Evolutionary conservation across 257 asterid species (phyloP), one percentile per base, ranked within the genome.

Genomic region (Capsicum pubescens): DNA sequence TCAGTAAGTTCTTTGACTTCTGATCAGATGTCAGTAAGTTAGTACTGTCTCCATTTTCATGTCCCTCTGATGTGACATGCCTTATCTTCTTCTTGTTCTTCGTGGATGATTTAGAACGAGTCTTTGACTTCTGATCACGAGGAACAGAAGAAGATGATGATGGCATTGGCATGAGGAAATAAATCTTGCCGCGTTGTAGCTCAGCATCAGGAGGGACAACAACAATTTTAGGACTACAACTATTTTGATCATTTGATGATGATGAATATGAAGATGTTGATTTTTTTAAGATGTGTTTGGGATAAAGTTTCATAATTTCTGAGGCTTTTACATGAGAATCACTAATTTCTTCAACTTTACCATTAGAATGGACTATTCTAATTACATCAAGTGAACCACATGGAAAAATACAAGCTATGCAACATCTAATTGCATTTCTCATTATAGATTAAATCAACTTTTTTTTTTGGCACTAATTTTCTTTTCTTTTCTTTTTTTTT

Each of bases 391-490:
- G 94, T 2, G 93, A 91, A 0, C 99, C 98, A 86, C 99, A 97
- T n/a, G 99, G 99, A 13, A 97, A 92, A 84, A 97, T 95, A 94
- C 99, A 97, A 26, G 99, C 91, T 89, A 97, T 93, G 93, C 97
- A 97, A 86, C 99, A 95, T 86, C 97, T 91, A 59, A 97, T 89
- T 32, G 92, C 79, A 86, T 90, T 93, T 88, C 84, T 94, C 99
- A 95, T 95, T 67, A 77, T 82, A 32, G 32, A 39, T 39, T 39
- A 3, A 39, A 39, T 39, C 5, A 39, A 39, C 44, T 39, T 39
- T 39, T 39, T 39, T 39, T 4, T 4, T 4, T 26, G 0, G 32
- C 44, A 39, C 4, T 39, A 39, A 39, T 39, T 39, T 1, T 39
- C 44, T 39, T 39, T n/a, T n/a, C n/a, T n/a, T n/a, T n/a, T n/a